Conservation (phyloP, 164 flowering plant genomes). For the Piper longum region DNA sequence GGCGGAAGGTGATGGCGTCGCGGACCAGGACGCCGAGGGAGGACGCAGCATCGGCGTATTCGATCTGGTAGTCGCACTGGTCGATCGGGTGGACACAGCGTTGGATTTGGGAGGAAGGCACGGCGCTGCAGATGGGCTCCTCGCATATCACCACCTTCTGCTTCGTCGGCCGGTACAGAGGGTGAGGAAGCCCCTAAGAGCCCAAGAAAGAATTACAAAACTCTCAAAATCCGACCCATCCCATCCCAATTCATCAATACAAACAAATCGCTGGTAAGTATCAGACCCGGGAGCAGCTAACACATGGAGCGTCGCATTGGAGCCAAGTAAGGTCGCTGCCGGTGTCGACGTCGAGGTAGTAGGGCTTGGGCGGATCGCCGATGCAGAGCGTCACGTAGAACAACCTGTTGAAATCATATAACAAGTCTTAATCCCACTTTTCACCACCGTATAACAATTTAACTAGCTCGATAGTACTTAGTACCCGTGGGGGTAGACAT, state of each 20-base stretch:
- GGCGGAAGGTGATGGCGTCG: slow-evolving; percentile 40
- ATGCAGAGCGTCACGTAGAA: slow-evolving; percentile 47
- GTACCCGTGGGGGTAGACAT: slow-evolving; percentile 1
- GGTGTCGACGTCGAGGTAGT: slow-evolving; percentile 84
- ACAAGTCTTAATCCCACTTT: not conserved
- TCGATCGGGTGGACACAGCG: slow-evolving; percentile 34
- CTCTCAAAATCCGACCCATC: not conserved
- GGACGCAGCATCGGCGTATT: slow-evolving; percentile 82
- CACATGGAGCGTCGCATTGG: slow-evolving; percentile 90
- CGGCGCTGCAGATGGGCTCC: slow-evolving; percentile 54
- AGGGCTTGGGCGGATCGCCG: slow-evolving; percentile 70
- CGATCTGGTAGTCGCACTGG: slow-evolving; percentile 86
- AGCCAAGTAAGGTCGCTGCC: slow-evolving; percentile 98
- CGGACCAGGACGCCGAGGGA: slow-evolving; percentile 73
- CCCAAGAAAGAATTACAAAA: not conserved
- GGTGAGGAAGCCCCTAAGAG: slow-evolving; percentile 59
- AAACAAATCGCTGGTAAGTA: not conserved
- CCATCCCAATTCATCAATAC: too few species aligned
- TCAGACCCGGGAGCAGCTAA: slow-evolving; percentile 44
- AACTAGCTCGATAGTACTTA: not conserved
- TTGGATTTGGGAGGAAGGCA: slow-evolving; percentile 26
- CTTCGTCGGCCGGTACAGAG: slow-evolving; percentile 51
- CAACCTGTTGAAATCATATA: slow-evolving; percentile 23
- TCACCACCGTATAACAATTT: not conserved
- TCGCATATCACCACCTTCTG: slow-evolving; percentile 39